Evolutionary conservation across 345 rosid species (phyloP), one percentile per base, ranked within the genome.

Genomic region (Viola odorata): DNA sequence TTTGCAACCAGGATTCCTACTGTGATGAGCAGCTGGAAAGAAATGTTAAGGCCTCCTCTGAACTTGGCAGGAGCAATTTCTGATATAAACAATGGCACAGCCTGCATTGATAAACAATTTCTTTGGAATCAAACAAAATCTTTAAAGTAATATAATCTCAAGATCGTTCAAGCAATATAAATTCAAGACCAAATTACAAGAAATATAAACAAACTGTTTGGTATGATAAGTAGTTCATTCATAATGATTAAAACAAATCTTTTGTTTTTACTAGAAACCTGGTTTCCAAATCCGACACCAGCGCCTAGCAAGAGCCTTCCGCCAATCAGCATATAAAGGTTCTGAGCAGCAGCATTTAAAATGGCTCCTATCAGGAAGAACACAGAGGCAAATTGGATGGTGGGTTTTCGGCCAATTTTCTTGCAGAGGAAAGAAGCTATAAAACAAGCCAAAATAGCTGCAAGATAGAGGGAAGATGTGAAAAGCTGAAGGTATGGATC

Each of bases 381-480:
- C 13, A 81, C 0, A 8, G 91, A 87, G 23, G 97, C 95, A 6
- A 52, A 13, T 16, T 75, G 78, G 53, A 90, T 85, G 0, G 76
- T 67, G 0, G 75, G 90, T 61, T 64, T 84, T 47, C 92, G 73
- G 55, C 92, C 97, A 3, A 5, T 63, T 38, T 12, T 71, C 57
- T 69, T 82, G 58, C 81, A 72, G 0, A 78, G 3, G 12, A 69
- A 5, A 9, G 88, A 85, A 40, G 92, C 88, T 15, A 12, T 3
- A 6, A 79, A 65, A 57, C 83, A 78, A 41, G 90, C 76, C 3
- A 85, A 64, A 10, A 84, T 79, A 32, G 85, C 88, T 7, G 91
- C 92, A 3, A 89, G 79, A 66, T 90, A 90, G 3, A 90, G 89
- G 5, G 91, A 90, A 41, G 97, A 87, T 5, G 95, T 85, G 69